Percentiles rank a stretch among this genome's conserved stretches.
phyloP scores from a whole-genome alignment of 2,329 filamentous ascomycete genomes.

The Lasiodiplodia gonubiensis region DNA sequence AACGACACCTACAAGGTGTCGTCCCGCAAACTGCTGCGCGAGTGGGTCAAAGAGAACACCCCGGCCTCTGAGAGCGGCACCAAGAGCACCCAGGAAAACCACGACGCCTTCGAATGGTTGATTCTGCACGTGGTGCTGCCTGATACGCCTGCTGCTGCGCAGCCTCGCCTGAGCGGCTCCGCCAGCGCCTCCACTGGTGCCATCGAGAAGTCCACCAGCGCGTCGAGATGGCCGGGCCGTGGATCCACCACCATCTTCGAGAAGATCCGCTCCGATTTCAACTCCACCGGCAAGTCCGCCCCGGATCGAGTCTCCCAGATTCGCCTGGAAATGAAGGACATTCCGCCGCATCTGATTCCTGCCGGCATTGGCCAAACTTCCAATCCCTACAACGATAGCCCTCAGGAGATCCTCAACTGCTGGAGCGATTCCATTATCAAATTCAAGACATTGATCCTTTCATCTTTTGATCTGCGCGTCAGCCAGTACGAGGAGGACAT shows the following conservation, averaged over 20 bases:
- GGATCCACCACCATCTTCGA: constrained; percentile 84
- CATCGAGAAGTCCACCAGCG: constrained; percentile 68
- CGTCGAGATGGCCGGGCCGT: constrained; percentile 77
- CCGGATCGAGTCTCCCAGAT: constrained; percentile 85
- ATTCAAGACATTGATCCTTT: constrained; percentile 83
- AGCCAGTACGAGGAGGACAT: constrained; percentile 97
- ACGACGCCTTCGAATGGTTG: constrained; percentile 96
- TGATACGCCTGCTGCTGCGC: constrained; percentile 79
- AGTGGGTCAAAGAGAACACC: constrained; percentile 86
- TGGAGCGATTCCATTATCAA: constrained; percentile 86
- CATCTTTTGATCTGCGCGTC: constrained; percentile 88
- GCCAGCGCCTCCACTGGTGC: constrained; percentile 56
- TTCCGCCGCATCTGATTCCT: constrained; percentile 55
- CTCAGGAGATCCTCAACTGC: constrained; percentile 78
- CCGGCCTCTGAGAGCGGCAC: constrained; percentile 61
- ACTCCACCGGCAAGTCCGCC: constrained; percentile 72
- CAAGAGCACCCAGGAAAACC: constrained; percentile 78
- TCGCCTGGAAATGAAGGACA: constrained; percentile 64
- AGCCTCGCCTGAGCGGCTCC: constrained; percentile 68
- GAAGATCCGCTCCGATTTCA: constrained; percentile 89
- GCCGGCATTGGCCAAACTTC: constrained; percentile 41
- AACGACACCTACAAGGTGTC: constrained; percentile 89
- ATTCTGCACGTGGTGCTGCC: constrained; percentile 91
- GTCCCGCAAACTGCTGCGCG: constrained; percentile 77
- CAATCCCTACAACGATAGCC: constrained; percentile 68